Conservation (phyloP, 768 basidiomycete species). For the Pleurotus citrinopileatus region DNA sequence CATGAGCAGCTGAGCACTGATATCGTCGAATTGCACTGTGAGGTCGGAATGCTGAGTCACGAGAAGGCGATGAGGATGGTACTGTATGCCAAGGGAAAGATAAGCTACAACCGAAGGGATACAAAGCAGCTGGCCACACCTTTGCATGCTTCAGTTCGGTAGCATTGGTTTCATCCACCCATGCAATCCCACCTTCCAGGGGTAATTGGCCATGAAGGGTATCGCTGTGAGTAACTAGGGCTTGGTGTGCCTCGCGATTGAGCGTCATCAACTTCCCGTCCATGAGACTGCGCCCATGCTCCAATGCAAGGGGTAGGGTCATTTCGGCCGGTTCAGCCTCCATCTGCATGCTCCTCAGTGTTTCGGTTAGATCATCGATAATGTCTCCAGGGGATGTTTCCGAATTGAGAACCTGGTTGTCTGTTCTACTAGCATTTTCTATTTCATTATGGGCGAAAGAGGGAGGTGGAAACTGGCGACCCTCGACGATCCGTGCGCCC, state of each 20-base stretch:
- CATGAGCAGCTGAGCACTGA: slow-evolving; percentile 65
- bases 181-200: slow-evolving; percentile 54
- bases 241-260: slow-evolving; percentile 44
- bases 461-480: slow-evolving; percentile 72
- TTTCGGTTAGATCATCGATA: slow-evolving; percentile 37
- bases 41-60: slow-evolving; percentile 63
- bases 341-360: slow-evolving; percentile 35
- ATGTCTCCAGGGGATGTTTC: slow-evolving; percentile 21
- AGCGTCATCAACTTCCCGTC: slow-evolving; percentile 45
- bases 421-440: neutral
- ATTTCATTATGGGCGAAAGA: slow-evolving; percentile 20
- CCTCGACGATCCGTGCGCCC: slow-evolving; percentile 50
- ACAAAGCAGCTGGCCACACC: slow-evolving; percentile 28
- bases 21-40: slow-evolving; percentile 69
- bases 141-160: slow-evolving; percentile 56
- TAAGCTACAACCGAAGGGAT: neutral
- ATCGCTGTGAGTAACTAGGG: slow-evolving; percentile 26
- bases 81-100: slow-evolving; percentile 30
- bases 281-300: slow-evolving; percentile 33
- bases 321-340: slow-evolving; percentile 34
- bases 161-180: slow-evolving; percentile 46
- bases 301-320: slow-evolving; percentile 33
- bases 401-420: slow-evolving; percentile 9
- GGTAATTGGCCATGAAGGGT: slow-evolving; percentile 26
- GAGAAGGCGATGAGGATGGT: slow-evolving; percentile 62